These are phyloP conservation scores for Typha latifolia DNA, from an alignment of 176 grass and related monocot species.

Conservation along the genomic window DNA sequence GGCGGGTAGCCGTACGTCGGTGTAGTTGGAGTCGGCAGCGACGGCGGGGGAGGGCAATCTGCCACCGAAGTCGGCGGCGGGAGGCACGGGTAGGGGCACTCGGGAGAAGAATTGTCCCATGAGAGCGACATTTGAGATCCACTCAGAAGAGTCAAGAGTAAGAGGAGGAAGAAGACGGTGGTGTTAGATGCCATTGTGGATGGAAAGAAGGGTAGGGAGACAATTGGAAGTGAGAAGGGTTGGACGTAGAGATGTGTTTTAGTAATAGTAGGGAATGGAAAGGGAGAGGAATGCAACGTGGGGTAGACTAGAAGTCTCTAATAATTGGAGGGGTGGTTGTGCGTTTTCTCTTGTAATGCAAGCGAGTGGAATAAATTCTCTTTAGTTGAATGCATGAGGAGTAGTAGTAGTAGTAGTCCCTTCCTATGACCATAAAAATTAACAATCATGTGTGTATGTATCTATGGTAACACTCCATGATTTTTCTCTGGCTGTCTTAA, in stretches of 20 bases:
- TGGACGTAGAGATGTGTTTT: background rate
- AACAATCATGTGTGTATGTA: no score
- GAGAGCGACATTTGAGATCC: background rate
- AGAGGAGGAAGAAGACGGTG: constrained; percentile 16
- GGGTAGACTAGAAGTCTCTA: no score
- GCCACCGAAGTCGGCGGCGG: constrained; percentile 38
- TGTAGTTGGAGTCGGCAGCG: constrained; percentile 5
- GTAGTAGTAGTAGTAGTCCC: no score
- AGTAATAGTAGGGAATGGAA: no score
- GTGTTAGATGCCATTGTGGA: background rate
- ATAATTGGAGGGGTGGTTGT: no score
- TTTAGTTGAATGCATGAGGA: no score
- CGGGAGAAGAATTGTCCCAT: constrained; percentile 25
- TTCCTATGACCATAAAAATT: no score
- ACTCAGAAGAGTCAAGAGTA: constrained; percentile 12
- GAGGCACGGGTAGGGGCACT: constrained; percentile 69
- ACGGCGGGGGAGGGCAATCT: constrained; percentile 25
- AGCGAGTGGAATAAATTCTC: no score
- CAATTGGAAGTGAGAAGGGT: background rate
- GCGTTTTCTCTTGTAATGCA: no score
- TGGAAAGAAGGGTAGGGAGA: background rate
- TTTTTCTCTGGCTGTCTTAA: no score
- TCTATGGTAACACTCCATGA: no score
- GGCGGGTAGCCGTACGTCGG: constrained; percentile 8
- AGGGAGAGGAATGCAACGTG: no score